phyloP scores from a whole-genome alignment of 139 green algal genomes.

The Ostreobium quekettii region DNA sequence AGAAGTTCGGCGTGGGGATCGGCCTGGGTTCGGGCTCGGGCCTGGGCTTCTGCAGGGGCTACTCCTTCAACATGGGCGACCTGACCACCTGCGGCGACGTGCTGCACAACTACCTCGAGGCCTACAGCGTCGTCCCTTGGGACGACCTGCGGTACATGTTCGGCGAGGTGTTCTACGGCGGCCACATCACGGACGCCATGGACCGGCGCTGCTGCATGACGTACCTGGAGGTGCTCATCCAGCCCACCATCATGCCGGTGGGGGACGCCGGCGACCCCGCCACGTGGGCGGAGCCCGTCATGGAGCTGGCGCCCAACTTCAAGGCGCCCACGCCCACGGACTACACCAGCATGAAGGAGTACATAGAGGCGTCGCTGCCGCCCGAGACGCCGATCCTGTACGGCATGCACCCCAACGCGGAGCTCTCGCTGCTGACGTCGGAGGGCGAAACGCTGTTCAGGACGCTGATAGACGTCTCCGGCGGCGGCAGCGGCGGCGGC shows the following conservation, averaged over 20 bases:
- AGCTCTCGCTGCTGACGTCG: constrained; percentile 70
- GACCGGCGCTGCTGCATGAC: constrained; percentile 75
- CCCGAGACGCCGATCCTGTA: constrained; percentile 73
- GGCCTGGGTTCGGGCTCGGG: constrained; percentile 61
- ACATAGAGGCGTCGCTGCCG: constrained; percentile 66
- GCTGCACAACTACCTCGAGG: constrained; percentile 78
- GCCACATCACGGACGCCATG: constrained; percentile 80
- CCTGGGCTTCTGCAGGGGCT: constrained; percentile 79
- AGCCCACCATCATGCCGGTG: constrained; percentile 55
- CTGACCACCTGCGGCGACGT: constrained; percentile 76
- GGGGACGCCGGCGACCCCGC: constrained; percentile 32
- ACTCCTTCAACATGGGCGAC: constrained; percentile 85
- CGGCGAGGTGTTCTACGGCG: constrained; percentile 81
- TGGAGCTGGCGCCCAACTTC: constrained; percentile 71
- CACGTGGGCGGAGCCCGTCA: constrained; percentile 40
- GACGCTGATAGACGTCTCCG: constrained; percentile 63
- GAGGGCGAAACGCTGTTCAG: constrained; percentile 77
- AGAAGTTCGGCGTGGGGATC: constrained; percentile 83
- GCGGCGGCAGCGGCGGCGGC: constrained; percentile 38
- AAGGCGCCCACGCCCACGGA: constrained; percentile 53
- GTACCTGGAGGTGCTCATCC: constrained; percentile 76
- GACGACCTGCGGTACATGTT: constrained; percentile 82
- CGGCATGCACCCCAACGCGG: constrained; percentile 79
- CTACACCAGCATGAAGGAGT: constrained; percentile 56
- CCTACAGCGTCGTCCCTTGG: constrained; percentile 62